Percentiles rank a stretch among this genome's conserved stretches.
Evolutionary conservation across 306 rosid species (phyloP).

Genomic region (Crotalaria pallida): DNA sequence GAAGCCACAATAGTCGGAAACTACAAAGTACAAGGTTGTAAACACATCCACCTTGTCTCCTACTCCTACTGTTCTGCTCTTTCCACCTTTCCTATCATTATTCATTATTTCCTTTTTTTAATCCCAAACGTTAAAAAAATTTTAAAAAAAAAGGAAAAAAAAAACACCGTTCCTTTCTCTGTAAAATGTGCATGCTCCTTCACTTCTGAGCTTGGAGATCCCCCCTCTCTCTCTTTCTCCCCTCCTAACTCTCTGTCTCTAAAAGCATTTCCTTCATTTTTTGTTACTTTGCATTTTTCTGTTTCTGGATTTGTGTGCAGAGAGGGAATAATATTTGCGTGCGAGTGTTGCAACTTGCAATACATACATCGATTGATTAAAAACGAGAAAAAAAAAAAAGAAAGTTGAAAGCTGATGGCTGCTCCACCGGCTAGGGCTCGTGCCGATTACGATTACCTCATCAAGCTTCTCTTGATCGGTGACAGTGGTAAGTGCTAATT

Average conservation of each 20-base stretch:
- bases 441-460: slow-evolving; percentile 95
- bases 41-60: slow-evolving; percentile 27
- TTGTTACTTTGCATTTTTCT: background rate
- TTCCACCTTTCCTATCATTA: background rate
- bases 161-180: slow-evolving; percentile 28
- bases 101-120: background rate
- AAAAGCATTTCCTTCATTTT: background rate
- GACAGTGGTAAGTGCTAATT: slow-evolving; percentile 62
- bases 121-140: background rate
- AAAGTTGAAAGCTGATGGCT: slow-evolving; percentile 51
- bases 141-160: background rate
- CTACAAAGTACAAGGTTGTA: slow-evolving; percentile 23
- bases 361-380: slow-evolving; percentile 8
- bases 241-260: background rate
- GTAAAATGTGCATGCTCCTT: slow-evolving; percentile 28
- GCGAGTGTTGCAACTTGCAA: slow-evolving; percentile 4
- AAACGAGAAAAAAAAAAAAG: background rate
- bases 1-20: slow-evolving; percentile 31
- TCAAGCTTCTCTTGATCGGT: slow-evolving; percentile 92
- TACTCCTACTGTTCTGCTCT: background rate
- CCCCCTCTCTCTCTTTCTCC: slow-evolving; percentile 1
- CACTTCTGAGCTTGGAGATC: slow-evolving; percentile 37
- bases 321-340: slow-evolving; percentile 19
- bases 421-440: slow-evolving; percentile 99
- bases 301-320: slow-evolving; percentile 16